Base-by-base conservation (phyloP, 176 grass and related monocot species). In the Oropetium thomaeum region DNA sequence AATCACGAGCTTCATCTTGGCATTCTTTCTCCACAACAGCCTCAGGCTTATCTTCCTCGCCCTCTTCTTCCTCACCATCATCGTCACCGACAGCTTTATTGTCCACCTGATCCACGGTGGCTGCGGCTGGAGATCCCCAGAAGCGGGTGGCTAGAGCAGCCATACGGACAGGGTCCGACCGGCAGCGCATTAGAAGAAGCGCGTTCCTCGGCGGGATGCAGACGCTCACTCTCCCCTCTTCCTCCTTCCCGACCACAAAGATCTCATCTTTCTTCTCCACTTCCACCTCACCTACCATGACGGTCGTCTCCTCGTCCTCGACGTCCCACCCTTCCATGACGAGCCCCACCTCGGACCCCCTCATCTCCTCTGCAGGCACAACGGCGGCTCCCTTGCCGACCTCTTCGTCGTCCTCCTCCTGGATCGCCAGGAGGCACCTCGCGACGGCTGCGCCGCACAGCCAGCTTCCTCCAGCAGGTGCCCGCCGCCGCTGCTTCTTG, bases 151-250 rank as follows among this genome's bases (percentile, higher is more conserved):
- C 73, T 0, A 98, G 57, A 7, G 89, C 89, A 4, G 96, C 96
- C 91, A 98, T 95, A n/a, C 91, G 73, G 19, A 98, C 91, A 0
- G 91, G 96, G 88, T 98, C 96, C 1, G 91, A 98, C 65, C 96
- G 75, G 72, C 96, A 98, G 52, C 96, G 79, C 96, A 98, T 98
- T 28, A 98, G 86, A 75, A 98, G 77, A 44, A 98, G 81, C 4
- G 96, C 96, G 73, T 98, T 98, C 71, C 82, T 89, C 1, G 96
- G 96, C 0, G 96, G 96, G 72, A 98, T 88, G 65, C 91, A 98
- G 49, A 95, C 89, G 27, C 91, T 94, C 43, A 95, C 86, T 82
- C 89, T 92, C 11, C 91, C 89, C 57, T 88, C 89, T 60, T 84
- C 90, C 55, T 93, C 84, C 53, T 88, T 86, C 27, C 75, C 86